phyloP scores from a whole-genome alignment of 768 basidiomycete genomes.

The Cubamyces lactineus region DNA sequence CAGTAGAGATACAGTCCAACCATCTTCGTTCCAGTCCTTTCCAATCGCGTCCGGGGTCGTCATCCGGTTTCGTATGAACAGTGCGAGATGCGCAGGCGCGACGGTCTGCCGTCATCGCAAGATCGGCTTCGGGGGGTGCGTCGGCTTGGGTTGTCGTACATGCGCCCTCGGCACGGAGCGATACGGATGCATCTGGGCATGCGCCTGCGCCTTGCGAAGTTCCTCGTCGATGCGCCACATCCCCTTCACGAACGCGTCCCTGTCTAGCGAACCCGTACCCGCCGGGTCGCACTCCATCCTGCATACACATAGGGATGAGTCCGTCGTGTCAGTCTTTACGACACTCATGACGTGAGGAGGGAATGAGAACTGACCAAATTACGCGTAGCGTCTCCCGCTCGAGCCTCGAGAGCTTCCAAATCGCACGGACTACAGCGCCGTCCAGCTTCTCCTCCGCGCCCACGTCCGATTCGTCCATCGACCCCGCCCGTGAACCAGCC shows the following conservation, averaged over 20 bases:
- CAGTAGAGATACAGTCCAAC: conserved; percentile 17
- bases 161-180: conserved; percentile 10
- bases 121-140: conserved; percentile 19
- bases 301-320: conserved; percentile 2
- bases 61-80: no score
- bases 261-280: conserved; percentile 58
- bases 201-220: conserved; percentile 58
- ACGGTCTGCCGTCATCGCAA: conserved; percentile 11
- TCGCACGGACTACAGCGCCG: conserved; percentile 55
- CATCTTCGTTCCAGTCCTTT: conserved; percentile 5
- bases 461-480: conserved; percentile 40
- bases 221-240: conserved; percentile 92
- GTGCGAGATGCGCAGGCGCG: no score
- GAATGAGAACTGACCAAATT: conserved; percentile 62
- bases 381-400: conserved; percentile 53
- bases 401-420: conserved; percentile 68
- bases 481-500: conserved; percentile 21
- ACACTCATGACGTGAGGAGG: background rate
- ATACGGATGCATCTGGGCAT: conserved; percentile 41
- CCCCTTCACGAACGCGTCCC: conserved; percentile 70
- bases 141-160: conserved; percentile 19
- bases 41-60: no score
- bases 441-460: conserved; percentile 53
- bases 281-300: conserved; percentile 75
- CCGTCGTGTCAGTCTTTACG: no score